Base-by-base conservation (phyloP, 2,329 filamentous ascomycete genomes). In the Chrysoporthe puriensis region DNA sequence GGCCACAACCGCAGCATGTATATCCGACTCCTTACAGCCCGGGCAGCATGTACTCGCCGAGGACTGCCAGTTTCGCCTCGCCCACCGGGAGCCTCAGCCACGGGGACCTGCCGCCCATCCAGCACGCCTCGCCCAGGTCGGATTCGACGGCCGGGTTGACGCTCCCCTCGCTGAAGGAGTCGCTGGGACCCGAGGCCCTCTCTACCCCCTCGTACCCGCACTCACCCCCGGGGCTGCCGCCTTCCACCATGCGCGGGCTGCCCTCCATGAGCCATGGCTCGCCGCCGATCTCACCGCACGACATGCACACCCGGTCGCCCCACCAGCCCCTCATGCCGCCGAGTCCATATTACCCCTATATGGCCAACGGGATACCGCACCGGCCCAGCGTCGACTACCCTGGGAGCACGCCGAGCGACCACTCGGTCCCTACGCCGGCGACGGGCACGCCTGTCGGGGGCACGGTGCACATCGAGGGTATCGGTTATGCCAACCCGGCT, bases 391-490 rank as follows among this genome's bases (percentile, higher is more conserved):
- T 73, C 66, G 84, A 83, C 66, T 85, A 81, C 71, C 82, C 74
- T 72, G 81, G 76, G 58, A 78, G 80, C 64, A 79, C 80, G 5
- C 80, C 84, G 8, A 81, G 77, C 1, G 83, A 85, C 61, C 77
- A 79, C 43, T 81, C 81, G 4, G 76, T 71, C 13, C 78, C 81
- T 16, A 82, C 83, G 4, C 80, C 84, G 56, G 77, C 78, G 40
- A 79, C 78, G 11, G 73, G 79, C 2, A 78, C 72, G 2, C 73
- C 79, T 32, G 80, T 81, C 7, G 80, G 81, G 26, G 85, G 88
- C 70, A 80, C 82, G 62, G 87, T 87, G 84, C 87, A 85, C 73
- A 86, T 87, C 60, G 86, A 89, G 66, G 84, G 82, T 26, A 13
- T 63, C 16, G 63, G 60, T 1, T 70, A 63, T 18, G 61, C 85